Conservation (phyloP, 2,329 filamentous ascomycete genomes). For the Colletotrichum ledebouriae region DNA sequence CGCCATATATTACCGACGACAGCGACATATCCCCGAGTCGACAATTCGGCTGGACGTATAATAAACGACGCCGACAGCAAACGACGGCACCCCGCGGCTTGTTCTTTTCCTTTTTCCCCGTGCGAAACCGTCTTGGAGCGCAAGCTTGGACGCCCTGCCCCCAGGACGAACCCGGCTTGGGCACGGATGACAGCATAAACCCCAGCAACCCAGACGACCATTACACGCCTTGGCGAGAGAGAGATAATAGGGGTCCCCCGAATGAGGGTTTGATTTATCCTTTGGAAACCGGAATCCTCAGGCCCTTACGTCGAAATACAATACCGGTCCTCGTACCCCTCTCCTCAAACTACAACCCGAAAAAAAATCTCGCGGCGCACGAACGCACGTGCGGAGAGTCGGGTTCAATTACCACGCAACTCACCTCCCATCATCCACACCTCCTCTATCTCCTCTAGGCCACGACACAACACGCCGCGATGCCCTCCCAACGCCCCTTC, state of each 20-base stretch:
- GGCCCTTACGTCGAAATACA: conserved; percentile 30
- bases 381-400: conserved; percentile 8
- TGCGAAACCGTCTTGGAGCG: conserved; percentile 33
- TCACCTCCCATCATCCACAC: conserved; percentile 8
- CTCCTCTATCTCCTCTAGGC: not conserved
- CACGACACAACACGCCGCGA: conserved; percentile 45
- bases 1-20: conserved; percentile 30
- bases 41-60: not conserved
- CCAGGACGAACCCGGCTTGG: conserved; percentile 35
- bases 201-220: conserved; percentile 27
- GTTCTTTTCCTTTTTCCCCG: conserved; percentile 26
- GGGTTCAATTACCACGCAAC: not conserved
- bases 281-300: conserved; percentile 19
- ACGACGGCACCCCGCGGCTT: conserved; percentile 9
- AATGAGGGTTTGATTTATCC: conserved; percentile 26
- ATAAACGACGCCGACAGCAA: conserved; percentile 1
- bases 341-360: not conserved
- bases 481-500: conserved; percentile 68
- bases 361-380: conserved; percentile 17
- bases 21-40: not conserved
- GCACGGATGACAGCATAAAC: conserved; percentile 42
- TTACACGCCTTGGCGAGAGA: conserved; percentile 9
- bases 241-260: conserved; percentile 38
- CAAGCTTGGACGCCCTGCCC: conserved; percentile 29
- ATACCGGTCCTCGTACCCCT: not conserved